phyloP scores from a whole-genome alignment of 139 green algal genomes.

The Pseudopediastrum boryanum region DNA sequence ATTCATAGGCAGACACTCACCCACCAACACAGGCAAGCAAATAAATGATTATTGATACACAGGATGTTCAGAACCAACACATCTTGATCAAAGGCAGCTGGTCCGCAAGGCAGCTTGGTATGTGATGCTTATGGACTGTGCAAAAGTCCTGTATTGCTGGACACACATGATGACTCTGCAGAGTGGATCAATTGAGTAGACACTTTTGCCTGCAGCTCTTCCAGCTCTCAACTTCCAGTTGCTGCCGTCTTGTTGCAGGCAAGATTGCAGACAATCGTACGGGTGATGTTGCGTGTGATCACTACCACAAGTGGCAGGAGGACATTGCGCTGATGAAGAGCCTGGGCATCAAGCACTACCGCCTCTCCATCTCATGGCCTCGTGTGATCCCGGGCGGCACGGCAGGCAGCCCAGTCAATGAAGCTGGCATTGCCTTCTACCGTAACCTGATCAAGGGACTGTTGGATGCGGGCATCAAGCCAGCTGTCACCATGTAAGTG shows the following conservation, averaged over 20 bases:
- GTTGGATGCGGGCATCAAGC: constrained; percentile 52
- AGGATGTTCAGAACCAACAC: too few species aligned
- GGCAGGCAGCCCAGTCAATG: constrained; percentile 33
- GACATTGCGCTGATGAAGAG: constrained; percentile 38
- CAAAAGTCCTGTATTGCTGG: too few species aligned
- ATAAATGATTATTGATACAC: too few species aligned
- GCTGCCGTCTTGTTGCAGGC: constrained; percentile 18
- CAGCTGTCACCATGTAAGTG: constrained; percentile 59
- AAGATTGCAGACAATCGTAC: constrained; percentile 33
- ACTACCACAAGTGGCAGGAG: constrained; percentile 30
- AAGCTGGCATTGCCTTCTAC: constrained; percentile 58
- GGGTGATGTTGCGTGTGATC: constrained; percentile 39
- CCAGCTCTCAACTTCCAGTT: too few species aligned
- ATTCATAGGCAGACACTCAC: too few species aligned
- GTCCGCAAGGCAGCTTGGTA: too few species aligned
- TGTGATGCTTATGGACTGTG: too few species aligned
- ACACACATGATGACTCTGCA: too few species aligned
- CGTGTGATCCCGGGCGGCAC: constrained; percentile 50
- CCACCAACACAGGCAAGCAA: too few species aligned
- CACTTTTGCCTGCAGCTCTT: too few species aligned
- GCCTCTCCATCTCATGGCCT: constrained; percentile 50
- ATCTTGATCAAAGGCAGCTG: too few species aligned
- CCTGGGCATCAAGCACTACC: constrained; percentile 35
- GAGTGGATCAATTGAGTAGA: too few species aligned
- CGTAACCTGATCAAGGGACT: constrained; percentile 52